Evolutionary conservation across 371 early-diverging fungal species (phyloP).

Genomic region (Lichtheimia hyalospora): DNA sequence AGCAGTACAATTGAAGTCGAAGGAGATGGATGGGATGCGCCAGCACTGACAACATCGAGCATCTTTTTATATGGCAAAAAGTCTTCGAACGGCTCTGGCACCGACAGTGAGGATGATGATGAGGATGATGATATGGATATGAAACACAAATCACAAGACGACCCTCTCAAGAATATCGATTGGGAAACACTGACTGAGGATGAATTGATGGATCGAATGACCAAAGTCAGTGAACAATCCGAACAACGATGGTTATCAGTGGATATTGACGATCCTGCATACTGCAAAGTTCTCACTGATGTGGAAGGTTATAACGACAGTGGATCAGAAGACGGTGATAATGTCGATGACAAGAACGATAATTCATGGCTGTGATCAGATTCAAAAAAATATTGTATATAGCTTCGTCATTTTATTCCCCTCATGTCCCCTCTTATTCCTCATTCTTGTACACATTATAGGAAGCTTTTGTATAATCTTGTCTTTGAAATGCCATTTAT

Average conservation of each 20-base stretch:
- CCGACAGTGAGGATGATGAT: conserved; percentile 19
- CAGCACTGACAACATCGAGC: neutral
- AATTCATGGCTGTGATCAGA: too few species aligned
- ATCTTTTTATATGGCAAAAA: too few species aligned
- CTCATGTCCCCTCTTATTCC: conserved; percentile 1
- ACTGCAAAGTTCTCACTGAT: conserved; percentile 32
- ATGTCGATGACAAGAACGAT: neutral
- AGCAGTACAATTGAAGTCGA: neutral
- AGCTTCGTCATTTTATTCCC: neutral
- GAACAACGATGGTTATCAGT: conserved; percentile 36
- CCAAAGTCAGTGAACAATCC: conserved; percentile 33
- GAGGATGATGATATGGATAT: conserved; percentile 21
- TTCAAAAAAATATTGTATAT: neutral
- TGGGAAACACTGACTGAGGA: conserved; percentile 39
- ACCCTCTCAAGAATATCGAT: conserved; percentile 38
- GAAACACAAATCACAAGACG: neutral
- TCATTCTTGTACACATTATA: neutral
- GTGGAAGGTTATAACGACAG: neutral
- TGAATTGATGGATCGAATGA: conserved; percentile 33
- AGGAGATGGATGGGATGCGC: conserved; percentile 36
- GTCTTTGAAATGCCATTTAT: too few species aligned
- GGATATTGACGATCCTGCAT: conserved; percentile 33
- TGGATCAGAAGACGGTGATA: neutral
- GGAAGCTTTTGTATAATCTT: neutral
- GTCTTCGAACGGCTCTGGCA: neutral